Conservation (phyloP, 192 early-diverging fungal genomes). For the Backusella australiensis region DNA sequence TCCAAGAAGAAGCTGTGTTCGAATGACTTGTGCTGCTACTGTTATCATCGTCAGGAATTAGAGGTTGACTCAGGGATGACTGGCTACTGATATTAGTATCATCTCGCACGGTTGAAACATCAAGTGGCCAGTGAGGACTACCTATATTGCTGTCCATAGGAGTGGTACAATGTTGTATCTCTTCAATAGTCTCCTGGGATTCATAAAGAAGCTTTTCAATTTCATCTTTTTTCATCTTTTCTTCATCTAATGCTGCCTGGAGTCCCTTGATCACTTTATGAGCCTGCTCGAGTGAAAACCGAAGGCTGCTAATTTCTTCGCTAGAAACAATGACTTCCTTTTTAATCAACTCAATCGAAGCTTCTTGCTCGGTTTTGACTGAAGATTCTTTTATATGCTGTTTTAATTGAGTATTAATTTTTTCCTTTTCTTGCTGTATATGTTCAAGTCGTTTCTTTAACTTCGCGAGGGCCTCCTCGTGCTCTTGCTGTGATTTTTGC, state of each 20-base stretch:
- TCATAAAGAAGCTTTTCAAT: constrained; percentile 48
- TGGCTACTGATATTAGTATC: constrained; percentile 3
- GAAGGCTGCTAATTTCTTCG: constrained; percentile 25
- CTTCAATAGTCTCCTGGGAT: constrained; percentile 55
- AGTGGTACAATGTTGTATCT: constrained; percentile 41
- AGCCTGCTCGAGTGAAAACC: constrained; percentile 31
- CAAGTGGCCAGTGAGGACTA: background rate
- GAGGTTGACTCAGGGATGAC: background rate
- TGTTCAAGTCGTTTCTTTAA: constrained; percentile 56
- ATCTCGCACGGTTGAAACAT: background rate
- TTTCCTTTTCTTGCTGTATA: constrained; percentile 40
- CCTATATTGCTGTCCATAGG: constrained; percentile 12
- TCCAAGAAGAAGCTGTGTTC: background rate
- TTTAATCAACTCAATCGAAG: background rate
- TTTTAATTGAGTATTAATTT: constrained; percentile 63
- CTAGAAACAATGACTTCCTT: background rate
- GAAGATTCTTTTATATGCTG: constrained; percentile 50
- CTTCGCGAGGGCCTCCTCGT: constrained; percentile 25
- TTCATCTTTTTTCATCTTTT: constrained; percentile 52
- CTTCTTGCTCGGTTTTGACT: background rate
- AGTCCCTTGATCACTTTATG: constrained; percentile 50
- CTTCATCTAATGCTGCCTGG: constrained; percentile 45
- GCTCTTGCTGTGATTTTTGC: constrained; percentile 8
- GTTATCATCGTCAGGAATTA: background rate
- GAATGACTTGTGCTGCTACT: constrained; percentile 1